These are phyloP conservation scores for Penicillium concentricum DNA, from an alignment of 2,329 filamentous ascomycete genomes.

Conservation along the genomic window DNA sequence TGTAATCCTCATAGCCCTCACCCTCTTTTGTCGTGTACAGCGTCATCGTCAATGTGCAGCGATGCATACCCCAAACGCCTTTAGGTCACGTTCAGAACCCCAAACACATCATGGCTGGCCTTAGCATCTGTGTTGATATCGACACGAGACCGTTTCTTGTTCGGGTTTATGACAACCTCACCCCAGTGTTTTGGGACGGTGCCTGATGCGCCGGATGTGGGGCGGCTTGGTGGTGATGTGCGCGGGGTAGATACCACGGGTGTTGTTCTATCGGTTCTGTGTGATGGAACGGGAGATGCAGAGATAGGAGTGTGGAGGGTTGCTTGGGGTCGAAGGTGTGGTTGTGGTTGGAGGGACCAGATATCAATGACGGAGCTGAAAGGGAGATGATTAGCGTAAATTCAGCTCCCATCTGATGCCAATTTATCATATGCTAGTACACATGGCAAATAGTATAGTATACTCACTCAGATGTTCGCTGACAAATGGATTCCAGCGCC, in stretches of 20 bases:
- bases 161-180: constrained; percentile 44
- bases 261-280: constrained; percentile 12
- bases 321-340: constrained; percentile 39
- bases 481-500: constrained; percentile 48
- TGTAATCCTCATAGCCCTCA: constrained; percentile 1
- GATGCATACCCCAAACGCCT: constrained; percentile 7
- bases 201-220: constrained; percentile 17
- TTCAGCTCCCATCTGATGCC: background rate
- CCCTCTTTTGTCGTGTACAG: constrained; percentile 11
- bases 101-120: constrained; percentile 38
- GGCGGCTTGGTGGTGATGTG: constrained; percentile 13
- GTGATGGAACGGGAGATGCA: constrained; percentile 22
- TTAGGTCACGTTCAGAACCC: constrained; percentile 38
- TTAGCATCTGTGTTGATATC: constrained; percentile 25
- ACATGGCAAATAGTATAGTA: background rate
- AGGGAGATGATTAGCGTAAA: background rate
- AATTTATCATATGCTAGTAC: background rate
- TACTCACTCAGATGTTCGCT: constrained; percentile 48
- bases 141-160: constrained; percentile 33
- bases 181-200: constrained; percentile 45
- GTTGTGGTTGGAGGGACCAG: constrained; percentile 46
- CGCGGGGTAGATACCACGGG: constrained; percentile 11
- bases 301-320: constrained; percentile 34
- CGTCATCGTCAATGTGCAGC: constrained; percentile 12
- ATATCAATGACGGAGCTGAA: constrained; percentile 46